Evolutionary conservation across 192 early-diverging fungal species (phyloP), one percentile per base, ranked within the genome.

Genomic region (Backusella australiensis): DNA sequence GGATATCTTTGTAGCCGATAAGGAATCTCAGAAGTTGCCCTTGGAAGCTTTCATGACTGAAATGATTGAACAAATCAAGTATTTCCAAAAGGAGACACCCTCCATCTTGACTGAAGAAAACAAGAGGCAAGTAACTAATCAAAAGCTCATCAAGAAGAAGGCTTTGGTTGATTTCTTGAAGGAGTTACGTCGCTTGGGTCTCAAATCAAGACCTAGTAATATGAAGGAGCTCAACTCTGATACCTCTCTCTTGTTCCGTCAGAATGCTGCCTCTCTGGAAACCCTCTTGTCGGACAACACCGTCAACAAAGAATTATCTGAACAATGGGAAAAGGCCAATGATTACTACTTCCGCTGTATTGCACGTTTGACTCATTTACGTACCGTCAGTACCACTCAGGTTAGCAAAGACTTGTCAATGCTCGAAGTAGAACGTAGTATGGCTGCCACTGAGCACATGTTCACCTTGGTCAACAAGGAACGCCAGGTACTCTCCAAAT

Each of bases 121-220:
- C 68, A 88, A 85, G 76, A 78, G 68, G 3, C 73, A 75, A 38
- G 81, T 90, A 42, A 94, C 94, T 63, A 86, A 88, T 56, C 88
- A 90, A 73, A 90, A 93, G 72, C 74, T 88, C 35, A 79, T 94
- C 23, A 89, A 92, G 34, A 93, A 93, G 80, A 94, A 93, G 76
- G 89, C 95, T 2, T 75, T 93, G 3, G 92, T 92, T 34, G 94
- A 96, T 73, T 78, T 94, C 21, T 84, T 95, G 63, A 94, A 92
- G 77, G 85, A 92, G 65, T 73, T 96, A 29, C 85, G 89, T 34
- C 78, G 87, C 26, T 75, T 95, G 46, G 95, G 95, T 23, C 75
- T 91, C 26, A 83, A 86, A 52, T 75, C 66, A 29, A 75, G 82
- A 67, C 75, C 76, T 15, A 56, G 65, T 34, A 71, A 71, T 11